Percentiles rank a stretch among this genome's conserved stretches.
phyloP scores from a whole-genome alignment of 352 stramenopile species.

The Phytophthora europaea region DNA sequence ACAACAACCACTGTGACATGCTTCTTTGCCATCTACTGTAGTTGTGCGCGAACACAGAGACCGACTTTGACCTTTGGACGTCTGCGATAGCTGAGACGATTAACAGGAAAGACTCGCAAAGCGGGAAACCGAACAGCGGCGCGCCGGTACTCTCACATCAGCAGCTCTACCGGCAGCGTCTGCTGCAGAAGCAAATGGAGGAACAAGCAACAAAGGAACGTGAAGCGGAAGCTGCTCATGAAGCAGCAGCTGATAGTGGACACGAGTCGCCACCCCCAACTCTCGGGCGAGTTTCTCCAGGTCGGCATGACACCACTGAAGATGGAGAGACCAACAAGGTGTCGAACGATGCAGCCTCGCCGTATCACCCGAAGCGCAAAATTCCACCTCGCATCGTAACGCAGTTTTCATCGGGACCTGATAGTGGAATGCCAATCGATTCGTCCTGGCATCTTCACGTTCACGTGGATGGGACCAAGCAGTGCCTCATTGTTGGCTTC shows the following conservation, averaged over 20 bases:
- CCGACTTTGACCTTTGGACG: slow-evolving; percentile 86
- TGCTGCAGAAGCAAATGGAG: slow-evolving; percentile 67
- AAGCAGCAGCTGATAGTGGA: slow-evolving; percentile 8
- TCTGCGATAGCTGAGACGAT: slow-evolving; percentile 79
- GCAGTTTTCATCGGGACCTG: slow-evolving; percentile 33
- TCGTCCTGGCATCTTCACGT: slow-evolving; percentile 68
- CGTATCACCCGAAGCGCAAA: slow-evolving; percentile 26
- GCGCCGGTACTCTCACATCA: slow-evolving; percentile 70
- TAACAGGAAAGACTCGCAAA: slow-evolving; percentile 72
- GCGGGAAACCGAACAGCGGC: slow-evolving; percentile 26
- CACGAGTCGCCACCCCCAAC: slow-evolving; percentile 17
- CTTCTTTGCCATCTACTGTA: slow-evolving; percentile 25
- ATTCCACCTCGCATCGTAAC: slow-evolving; percentile 52
- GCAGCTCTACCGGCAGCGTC: slow-evolving; percentile 78
- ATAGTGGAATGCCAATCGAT: slow-evolving; percentile 26
- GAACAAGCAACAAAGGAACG: slow-evolving; percentile 29
- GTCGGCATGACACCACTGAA: background rate
- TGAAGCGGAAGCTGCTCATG: slow-evolving; percentile 16
- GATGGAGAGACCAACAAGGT: background rate
- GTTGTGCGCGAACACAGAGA: slow-evolving; percentile 80
- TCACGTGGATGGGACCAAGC: slow-evolving; percentile 69
- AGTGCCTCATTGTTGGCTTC: slow-evolving; percentile 80
- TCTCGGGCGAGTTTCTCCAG: slow-evolving; percentile 10
- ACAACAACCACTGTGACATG: slow-evolving; percentile 21
- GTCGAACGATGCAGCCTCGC: background rate